Conservation (phyloP, 768 basidiomycete genomes). For the Auriculariales sp. region DNA sequence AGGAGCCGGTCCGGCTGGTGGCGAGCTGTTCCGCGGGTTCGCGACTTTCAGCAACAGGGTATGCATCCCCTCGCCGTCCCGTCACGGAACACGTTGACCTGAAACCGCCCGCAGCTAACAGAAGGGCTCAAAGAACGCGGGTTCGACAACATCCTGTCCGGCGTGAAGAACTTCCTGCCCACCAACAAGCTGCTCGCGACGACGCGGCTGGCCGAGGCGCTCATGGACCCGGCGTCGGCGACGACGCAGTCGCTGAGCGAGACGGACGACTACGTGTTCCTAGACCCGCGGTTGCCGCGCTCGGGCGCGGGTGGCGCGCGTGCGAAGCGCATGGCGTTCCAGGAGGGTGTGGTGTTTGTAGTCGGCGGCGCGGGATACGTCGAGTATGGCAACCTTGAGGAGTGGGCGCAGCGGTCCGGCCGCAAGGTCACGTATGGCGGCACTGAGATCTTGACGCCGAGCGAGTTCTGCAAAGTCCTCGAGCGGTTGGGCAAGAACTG, state of each 20-base stretch:
- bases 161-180: conserved; percentile 95
- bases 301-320: conserved; percentile 25
- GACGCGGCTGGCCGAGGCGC: conserved; percentile 84
- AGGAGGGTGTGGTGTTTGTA: conserved; percentile 81
- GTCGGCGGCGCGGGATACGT: conserved; percentile 97
- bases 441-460: conserved; percentile 87
- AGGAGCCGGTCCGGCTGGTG: conserved; percentile 56
- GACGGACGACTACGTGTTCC: conserved; percentile 89
- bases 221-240: conserved; percentile 94
- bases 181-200: conserved; percentile 86
- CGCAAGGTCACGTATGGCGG: conserved; percentile 88
- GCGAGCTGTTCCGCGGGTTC: conserved; percentile 88
- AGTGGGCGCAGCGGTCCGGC: conserved; percentile 76
- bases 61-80: conserved; percentile 14
- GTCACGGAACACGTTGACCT: not conserved
- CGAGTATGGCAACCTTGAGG: conserved; percentile 91
- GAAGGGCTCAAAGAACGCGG: conserved; percentile 89
- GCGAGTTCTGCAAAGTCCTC: conserved; percentile 63
- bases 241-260: conserved; percentile 90
- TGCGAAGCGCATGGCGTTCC: conserved; percentile 62
- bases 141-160: conserved; percentile 92
- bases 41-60: conserved; percentile 84
- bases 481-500: conserved; percentile 50
- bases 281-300: conserved; percentile 78
- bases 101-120: conserved; percentile 45